Percentiles rank a stretch among this genome's conserved stretches.
Evolutionary conservation across 352 stramenopile species (phyloP).

Genomic region (Halophytophthora polymorphica): DNA sequence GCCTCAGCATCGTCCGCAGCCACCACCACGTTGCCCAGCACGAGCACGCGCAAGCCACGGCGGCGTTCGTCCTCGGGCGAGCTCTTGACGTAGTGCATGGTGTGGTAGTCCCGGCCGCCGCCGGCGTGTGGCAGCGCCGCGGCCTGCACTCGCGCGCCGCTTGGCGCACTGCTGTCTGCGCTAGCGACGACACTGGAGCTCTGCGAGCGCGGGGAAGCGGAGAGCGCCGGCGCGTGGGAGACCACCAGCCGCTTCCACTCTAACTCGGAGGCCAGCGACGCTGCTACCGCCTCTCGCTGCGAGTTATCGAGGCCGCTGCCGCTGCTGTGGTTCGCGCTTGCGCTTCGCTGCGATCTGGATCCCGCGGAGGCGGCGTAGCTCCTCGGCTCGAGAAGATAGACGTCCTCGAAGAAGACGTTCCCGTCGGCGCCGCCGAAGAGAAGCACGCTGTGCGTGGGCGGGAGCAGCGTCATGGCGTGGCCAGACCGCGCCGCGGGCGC

Average conservation of each 20-base stretch:
- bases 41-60: constrained; percentile 49
- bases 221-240: constrained; percentile 19
- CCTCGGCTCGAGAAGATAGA: constrained; percentile 48
- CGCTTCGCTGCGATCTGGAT: neutral
- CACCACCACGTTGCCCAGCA: constrained; percentile 65
- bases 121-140: constrained; percentile 17
- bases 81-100: constrained; percentile 68
- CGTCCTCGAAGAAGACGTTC: constrained; percentile 57
- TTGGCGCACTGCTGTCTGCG: constrained; percentile 9
- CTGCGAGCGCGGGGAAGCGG: constrained; percentile 13
- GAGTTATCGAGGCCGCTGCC: neutral
- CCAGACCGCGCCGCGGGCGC: constrained; percentile 41
- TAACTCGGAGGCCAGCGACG: constrained; percentile 5
- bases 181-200: constrained; percentile 12
- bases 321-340: neutral
- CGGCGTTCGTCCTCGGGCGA: constrained; percentile 27
- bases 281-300: neutral
- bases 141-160: constrained; percentile 6
- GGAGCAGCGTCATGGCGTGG: constrained; percentile 57
- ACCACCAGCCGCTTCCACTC: constrained; percentile 59
- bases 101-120: constrained; percentile 53
- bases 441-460: constrained; percentile 42
- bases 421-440: constrained; percentile 65
- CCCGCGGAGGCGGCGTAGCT: constrained; percentile 11
- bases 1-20: constrained; percentile 14